Evolutionary conservation across 352 stramenopile species (phyloP).

Genomic region (Globisporangium perplexum): DNA sequence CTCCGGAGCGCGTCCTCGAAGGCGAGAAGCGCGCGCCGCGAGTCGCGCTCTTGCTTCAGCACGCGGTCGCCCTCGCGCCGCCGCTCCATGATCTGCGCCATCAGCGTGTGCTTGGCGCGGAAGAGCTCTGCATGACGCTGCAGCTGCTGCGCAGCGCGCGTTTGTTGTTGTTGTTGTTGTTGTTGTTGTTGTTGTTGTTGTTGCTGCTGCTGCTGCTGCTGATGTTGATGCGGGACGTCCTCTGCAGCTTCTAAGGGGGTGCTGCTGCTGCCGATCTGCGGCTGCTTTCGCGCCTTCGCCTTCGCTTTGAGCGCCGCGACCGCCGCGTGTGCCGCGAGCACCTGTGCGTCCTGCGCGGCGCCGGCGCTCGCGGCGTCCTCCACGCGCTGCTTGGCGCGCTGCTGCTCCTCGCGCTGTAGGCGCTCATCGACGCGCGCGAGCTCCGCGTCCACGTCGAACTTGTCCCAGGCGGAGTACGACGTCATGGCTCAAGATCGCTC

Average conservation of each 20-base stretch:
- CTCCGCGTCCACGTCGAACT: constrained; percentile 66
- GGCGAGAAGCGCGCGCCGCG: constrained; percentile 12
- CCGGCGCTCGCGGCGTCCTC: constrained; percentile 34
- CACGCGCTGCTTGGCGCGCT: constrained; percentile 37
- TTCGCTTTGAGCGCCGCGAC: constrained; percentile 67
- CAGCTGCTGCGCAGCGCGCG: constrained; percentile 13
- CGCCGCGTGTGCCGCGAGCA: constrained; percentile 54
- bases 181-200: constrained; percentile 1
- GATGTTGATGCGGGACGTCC: neutral
- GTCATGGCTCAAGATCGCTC: constrained; percentile 1
- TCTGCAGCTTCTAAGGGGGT: too few species aligned
- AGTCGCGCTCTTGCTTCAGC: constrained; percentile 10
- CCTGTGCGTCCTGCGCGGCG: constrained; percentile 49
- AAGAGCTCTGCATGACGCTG: constrained; percentile 29
- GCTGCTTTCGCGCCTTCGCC: constrained; percentile 1
- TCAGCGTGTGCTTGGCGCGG: constrained; percentile 41
- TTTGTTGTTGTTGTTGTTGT: neutral
- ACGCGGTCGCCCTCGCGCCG: constrained; percentile 31
- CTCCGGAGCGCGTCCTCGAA: constrained; percentile 33
- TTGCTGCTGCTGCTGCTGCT: neutral
- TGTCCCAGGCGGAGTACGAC: constrained; percentile 55
- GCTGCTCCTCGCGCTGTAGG: constrained; percentile 27
- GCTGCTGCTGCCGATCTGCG: neutral
- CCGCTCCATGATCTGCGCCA: constrained; percentile 37
- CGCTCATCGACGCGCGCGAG: constrained; percentile 43